phyloP scores from a whole-genome alignment of 2,329 filamentous ascomycete species.

The Aspergillus awamori region DNA sequence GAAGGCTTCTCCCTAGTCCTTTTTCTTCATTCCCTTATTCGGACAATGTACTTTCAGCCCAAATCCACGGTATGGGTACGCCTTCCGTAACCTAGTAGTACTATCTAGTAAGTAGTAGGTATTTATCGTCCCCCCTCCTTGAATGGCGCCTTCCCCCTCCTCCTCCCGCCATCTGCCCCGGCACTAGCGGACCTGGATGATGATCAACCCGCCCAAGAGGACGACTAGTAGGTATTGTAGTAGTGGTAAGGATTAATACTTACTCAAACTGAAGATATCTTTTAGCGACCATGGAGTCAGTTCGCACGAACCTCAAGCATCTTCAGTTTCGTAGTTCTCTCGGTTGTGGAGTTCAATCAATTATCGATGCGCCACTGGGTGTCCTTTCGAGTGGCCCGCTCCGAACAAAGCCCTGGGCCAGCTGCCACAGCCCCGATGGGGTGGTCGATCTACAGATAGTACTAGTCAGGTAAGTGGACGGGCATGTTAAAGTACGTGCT shows the following conservation, averaged over 20 bases:
- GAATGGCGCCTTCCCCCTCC: not conserved
- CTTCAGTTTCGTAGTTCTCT: not conserved
- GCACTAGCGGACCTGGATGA: not conserved
- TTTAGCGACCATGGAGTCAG: not conserved
- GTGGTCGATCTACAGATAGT: slow-evolving; percentile 11
- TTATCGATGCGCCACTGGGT: slow-evolving; percentile 11
- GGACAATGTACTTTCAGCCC: not conserved
- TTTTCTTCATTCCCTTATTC: not conserved
- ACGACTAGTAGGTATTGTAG: not conserved
- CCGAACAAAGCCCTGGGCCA: slow-evolving; percentile 9
- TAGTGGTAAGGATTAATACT: not conserved
- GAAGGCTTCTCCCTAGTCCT: not conserved
- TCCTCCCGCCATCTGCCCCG: not conserved
- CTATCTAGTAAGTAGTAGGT: not conserved
- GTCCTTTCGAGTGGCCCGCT: slow-evolving; percentile 6
- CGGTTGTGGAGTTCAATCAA: slow-evolving; percentile 6
- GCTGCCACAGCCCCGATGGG: slow-evolving; percentile 11
- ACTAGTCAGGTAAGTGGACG: not conserved
- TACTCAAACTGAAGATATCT: not conserved
- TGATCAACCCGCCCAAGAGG: not conserved
- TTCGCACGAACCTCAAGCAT: not conserved
- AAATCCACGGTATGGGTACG: no score
- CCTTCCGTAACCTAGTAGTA: not conserved
- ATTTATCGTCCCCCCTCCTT: no score
- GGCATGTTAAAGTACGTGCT: not conserved